Percentiles rank a stretch among this genome's conserved stretches.
These are phyloP conservation scores for Russula olivacea DNA, from an alignment of 768 basidiomycete species.

Conservation along the genomic window DNA sequence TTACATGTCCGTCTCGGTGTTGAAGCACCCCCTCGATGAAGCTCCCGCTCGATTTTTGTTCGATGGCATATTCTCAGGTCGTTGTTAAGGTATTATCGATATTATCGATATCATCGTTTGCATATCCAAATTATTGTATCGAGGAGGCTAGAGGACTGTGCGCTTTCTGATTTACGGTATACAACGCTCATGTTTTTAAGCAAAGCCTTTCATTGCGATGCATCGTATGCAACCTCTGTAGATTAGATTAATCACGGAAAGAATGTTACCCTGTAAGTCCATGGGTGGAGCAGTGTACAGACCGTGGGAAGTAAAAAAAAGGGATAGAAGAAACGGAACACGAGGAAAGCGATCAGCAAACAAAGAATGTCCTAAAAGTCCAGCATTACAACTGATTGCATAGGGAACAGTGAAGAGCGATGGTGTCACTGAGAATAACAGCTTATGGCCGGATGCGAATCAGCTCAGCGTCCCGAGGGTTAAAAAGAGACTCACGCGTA, in stretches of 20 bases:
- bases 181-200: neutral
- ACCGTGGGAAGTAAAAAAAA: neutral
- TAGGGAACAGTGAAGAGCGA: constrained; percentile 59
- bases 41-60: neutral
- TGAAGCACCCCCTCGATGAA: neutral
- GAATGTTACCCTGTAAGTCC: constrained; percentile 11
- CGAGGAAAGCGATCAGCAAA: constrained; percentile 14
- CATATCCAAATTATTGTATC: neutral
- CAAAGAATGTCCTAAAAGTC: neutral
- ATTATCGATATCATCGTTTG: neutral
- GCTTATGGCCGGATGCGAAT: constrained; percentile 37
- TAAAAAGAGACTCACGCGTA: constrained; percentile 52
- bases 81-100: neutral
- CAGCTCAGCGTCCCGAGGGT: neutral
- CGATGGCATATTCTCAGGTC: neutral
- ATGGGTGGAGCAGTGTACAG: neutral
- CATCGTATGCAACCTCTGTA: constrained; percentile 2
- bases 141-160: neutral
- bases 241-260: constrained; percentile 10
- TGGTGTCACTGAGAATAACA: constrained; percentile 50
- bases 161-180: neutral
- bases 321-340: neutral
- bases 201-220: neutral
- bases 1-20: neutral
- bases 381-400: constrained; percentile 56